A percentile compares a stretch with the other conserved stretches of the same genome.
Conservation (phyloP, 1,284 basidiomycete species). For the Exobasidium cylindrosporum region DNA sequence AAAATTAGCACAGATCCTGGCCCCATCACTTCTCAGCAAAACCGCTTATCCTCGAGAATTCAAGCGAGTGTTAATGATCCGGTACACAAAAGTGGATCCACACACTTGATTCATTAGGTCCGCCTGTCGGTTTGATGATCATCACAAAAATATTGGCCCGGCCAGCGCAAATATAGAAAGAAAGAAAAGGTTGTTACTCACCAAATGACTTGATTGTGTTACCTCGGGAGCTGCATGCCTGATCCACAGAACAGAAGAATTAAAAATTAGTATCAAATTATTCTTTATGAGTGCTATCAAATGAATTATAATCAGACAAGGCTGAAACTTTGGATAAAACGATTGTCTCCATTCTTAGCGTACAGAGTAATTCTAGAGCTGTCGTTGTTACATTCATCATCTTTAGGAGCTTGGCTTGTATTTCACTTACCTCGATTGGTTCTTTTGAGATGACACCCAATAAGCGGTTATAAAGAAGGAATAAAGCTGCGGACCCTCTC, state of each 20-base stretch:
- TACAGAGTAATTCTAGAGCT: constrained; percentile 20
- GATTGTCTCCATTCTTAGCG: constrained; percentile 14
- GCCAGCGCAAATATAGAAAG: too few species aligned
- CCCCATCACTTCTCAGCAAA: constrained; percentile 5
- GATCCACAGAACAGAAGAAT: background rate
- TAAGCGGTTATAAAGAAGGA: too few species aligned
- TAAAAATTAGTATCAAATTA: background rate
- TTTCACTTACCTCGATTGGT: too few species aligned
- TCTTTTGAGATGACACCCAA: too few species aligned
- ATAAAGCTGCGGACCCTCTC: too few species aligned
- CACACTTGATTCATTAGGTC: constrained; percentile 9
- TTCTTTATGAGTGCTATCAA: background rate
- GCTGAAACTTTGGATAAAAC: constrained; percentile 20
- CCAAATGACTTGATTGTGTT: background rate
- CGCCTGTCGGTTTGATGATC: constrained; percentile 19
- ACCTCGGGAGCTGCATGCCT: background rate
- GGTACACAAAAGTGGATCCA: constrained; percentile 4
- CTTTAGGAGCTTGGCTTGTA: background rate
- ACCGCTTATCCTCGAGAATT: background rate
- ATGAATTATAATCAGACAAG: constrained; percentile 11
- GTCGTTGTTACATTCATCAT: constrained; percentile 13
- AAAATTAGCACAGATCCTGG: too few species aligned
- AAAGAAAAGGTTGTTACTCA: too few species aligned
- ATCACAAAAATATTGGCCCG: constrained; percentile 11
- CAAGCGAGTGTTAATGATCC: background rate